phyloP scores from a whole-genome alignment of 2,329 filamentous ascomycete genomes.

The Sphaerulina musiva region DNA sequence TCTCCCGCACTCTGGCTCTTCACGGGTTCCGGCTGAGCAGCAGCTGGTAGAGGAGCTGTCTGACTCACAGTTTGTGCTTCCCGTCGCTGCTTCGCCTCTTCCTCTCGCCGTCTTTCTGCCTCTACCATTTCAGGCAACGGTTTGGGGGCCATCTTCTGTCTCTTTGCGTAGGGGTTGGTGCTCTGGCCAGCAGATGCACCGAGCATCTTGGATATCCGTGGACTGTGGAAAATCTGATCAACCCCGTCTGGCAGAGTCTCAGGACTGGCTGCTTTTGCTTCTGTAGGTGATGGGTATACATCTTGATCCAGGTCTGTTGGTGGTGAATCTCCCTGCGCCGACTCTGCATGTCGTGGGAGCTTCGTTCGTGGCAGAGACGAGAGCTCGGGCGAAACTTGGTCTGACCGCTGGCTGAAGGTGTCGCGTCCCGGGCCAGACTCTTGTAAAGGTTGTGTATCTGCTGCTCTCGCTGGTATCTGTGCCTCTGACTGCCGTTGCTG shows the following conservation, averaged over 20 bases:
- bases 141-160: slow-evolving; percentile 28
- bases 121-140: slow-evolving; percentile 33
- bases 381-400: slow-evolving; percentile 41
- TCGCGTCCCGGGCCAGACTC: slow-evolving; percentile 42
- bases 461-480: slow-evolving; percentile 46
- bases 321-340: slow-evolving; percentile 37
- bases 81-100: slow-evolving; percentile 12
- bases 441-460: slow-evolving; percentile 37
- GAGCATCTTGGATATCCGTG: slow-evolving; percentile 51
- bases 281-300: slow-evolving; percentile 38
- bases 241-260: slow-evolving; percentile 48
- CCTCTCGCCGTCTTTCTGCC: slow-evolving; percentile 24
- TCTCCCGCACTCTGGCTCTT: slow-evolving; percentile 9
- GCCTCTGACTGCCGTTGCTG: slow-evolving; percentile 46
- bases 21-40: not conserved
- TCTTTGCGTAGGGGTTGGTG: slow-evolving; percentile 34
- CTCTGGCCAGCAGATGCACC: slow-evolving; percentile 32
- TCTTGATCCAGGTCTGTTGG: slow-evolving; percentile 49
- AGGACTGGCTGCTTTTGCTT: not conserved
- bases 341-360: slow-evolving; percentile 48
- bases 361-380: slow-evolving; percentile 49
- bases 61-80: not conserved
- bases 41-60: not conserved
- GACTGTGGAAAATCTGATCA: slow-evolving; percentile 57
- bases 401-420: slow-evolving; percentile 50